phyloP scores from a whole-genome alignment of 768 basidiomycete genomes.

The Pulveroboletus sp. region DNA sequence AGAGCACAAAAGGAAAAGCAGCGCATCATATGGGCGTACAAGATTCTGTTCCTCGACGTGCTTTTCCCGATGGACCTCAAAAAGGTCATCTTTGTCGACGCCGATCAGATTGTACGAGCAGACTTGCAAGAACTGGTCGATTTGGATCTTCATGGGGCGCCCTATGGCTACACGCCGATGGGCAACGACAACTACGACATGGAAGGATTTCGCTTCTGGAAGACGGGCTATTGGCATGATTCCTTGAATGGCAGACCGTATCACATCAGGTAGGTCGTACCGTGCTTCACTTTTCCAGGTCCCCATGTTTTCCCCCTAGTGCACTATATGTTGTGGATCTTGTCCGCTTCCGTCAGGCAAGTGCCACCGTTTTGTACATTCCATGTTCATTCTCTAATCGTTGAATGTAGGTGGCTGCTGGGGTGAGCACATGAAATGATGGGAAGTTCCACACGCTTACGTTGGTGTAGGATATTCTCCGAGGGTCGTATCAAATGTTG shows the following conservation, averaged over 20 bases:
- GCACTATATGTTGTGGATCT: constrained; percentile 96
- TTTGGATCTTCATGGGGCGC: constrained; percentile 86
- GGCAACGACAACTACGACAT: constrained; percentile 92
- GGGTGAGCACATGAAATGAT: constrained; percentile 35
- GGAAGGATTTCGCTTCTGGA: constrained; percentile 99
- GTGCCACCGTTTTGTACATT: not conserved
- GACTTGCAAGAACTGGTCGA: constrained; percentile 95
- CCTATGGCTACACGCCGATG: constrained; percentile 98
- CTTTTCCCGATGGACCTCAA: constrained; percentile 99
- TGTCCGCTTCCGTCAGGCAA: constrained; percentile 87
- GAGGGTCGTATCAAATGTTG: constrained; percentile 88
- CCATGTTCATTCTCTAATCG: not conserved
- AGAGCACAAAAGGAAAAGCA: constrained; percentile 98
- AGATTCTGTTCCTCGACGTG: constrained; percentile 98
- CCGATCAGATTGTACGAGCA: constrained; percentile 95
- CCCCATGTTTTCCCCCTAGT: constrained; percentile 40
- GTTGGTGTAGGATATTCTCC: constrained; percentile 67
- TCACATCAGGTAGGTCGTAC: constrained; percentile 78
- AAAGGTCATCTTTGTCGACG: constrained; percentile 99
- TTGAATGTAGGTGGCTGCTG: constrained; percentile 48
- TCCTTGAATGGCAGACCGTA: constrained; percentile 83
- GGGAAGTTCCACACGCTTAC: not conserved
- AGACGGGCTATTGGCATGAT: constrained; percentile 93
- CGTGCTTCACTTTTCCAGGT: not conserved
- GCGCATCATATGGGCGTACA: constrained; percentile 98